Base-by-base conservation (phyloP, 2,329 filamentous ascomycete species). In the Chaetomiaceae sp. region DNA sequence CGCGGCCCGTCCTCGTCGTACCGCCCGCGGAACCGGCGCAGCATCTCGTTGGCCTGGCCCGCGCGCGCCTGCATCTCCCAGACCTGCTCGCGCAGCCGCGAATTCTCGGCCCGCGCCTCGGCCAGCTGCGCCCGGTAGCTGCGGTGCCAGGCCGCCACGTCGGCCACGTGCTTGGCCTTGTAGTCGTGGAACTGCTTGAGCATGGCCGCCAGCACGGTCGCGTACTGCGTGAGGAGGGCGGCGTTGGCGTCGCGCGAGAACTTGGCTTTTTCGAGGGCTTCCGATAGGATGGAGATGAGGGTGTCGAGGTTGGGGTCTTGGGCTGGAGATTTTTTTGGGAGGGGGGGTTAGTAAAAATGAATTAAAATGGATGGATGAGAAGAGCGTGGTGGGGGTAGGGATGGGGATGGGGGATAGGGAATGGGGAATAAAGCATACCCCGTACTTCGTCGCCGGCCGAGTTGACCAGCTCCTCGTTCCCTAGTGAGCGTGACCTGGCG, bases 11-110 rank as follows among this genome's bases (percentile, higher is more conserved):
- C 74, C 58, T 82, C 80, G 58, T 83, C 78, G 62, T 81, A 78
- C 49, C 71, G 72, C 40, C 75, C 71, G 47, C 82, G 75, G 59
- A 85, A 84, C 33, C 74, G 68, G 34, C 82, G 79, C 51, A 86
- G 69, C 55, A 72, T 67, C 53, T 79, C 77, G 63, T 84, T 85
- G 20, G 81, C 82, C 11, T 70, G 72, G 42, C 74, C 74, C 21
- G 83, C 82, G 59, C 81, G 78, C 36, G 76, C 74, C 63, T 84
- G 80, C 80, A 85, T 84, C 60, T 84, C 80, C 75, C 81, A 83
- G 61, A 86, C 83, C 67, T 85, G 81, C 61, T 84, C 80, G 48
- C 82, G 79, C 47, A 86, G 74, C 2, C 76, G 75, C 55, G 75
- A 74, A 62, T 86, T 86, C 69, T 85, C 82, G 58, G 79, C 79